These are phyloP conservation scores for Yamadazyma taylorii DNA, from an alignment of 1,139 yeast genomes.

Conservation along the genomic window DNA sequence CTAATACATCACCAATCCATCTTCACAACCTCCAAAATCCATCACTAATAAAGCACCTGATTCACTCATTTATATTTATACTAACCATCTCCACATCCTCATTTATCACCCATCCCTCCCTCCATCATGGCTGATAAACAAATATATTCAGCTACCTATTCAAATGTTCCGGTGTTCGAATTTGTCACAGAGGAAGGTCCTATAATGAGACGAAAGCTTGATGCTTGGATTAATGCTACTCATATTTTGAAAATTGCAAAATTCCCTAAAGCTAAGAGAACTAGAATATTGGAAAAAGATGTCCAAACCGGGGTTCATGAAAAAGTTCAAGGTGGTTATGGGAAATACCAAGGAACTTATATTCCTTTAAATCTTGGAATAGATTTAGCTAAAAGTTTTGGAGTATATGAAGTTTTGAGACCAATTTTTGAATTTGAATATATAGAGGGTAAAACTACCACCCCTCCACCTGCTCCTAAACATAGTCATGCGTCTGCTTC, in stretches of 20 bases:
- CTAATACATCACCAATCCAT: no score
- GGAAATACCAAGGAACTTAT: conserved; percentile 95
- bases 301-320: conserved; percentile 86
- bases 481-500: conserved; percentile 71
- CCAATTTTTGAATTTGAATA: conserved; percentile 69
- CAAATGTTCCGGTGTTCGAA: conserved; percentile 77
- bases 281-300: conserved; percentile 82
- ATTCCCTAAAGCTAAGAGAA: conserved; percentile 80
- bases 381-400: conserved; percentile 68
- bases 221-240: conserved; percentile 89
- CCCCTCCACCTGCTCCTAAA: conserved; percentile 84
- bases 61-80: no score
- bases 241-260: conserved; percentile 88
- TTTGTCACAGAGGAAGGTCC: conserved; percentile 69
- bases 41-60: no score
- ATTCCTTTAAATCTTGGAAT: conserved; percentile 70
- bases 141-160: conserved; percentile 77
- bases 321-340: conserved; percentile 94
- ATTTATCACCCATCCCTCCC: no score
- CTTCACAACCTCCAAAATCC: no score
- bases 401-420: conserved; percentile 61
- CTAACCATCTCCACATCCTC: no score
- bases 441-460: conserved; percentile 53
- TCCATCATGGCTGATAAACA: conserved; percentile 34
- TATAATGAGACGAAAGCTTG: conserved; percentile 77